Conservation (phyloP, 2,329 filamentous ascomycete species). For the Verruconis gallopava region DNA sequence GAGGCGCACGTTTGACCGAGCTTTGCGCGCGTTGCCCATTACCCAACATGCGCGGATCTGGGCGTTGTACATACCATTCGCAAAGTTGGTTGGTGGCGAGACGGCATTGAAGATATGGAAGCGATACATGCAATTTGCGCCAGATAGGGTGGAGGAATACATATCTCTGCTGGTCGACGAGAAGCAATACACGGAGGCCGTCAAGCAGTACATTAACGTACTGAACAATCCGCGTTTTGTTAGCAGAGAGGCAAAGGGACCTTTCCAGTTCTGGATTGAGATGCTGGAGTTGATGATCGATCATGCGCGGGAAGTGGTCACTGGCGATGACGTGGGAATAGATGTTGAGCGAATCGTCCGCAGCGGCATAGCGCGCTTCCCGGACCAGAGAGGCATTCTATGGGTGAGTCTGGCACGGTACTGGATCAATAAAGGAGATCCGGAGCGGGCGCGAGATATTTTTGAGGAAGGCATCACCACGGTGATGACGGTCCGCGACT, state of each 20-base stretch:
- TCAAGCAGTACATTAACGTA: conserved; percentile 80
- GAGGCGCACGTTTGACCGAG: conserved; percentile 79
- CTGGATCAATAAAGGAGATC: conserved; percentile 86
- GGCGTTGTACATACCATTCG: conserved; percentile 82
- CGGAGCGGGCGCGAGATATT: conserved; percentile 81
- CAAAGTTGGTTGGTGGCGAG: conserved; percentile 75
- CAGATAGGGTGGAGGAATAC: conserved; percentile 89
- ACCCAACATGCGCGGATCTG: conserved; percentile 95
- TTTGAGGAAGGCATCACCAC: conserved; percentile 96
- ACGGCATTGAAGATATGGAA: conserved; percentile 91
- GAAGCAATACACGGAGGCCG: conserved; percentile 78
- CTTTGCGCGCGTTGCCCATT: conserved; percentile 78
- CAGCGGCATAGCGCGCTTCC: conserved; percentile 80
- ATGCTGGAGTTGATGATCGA: conserved; percentile 92
- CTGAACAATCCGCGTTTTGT: conserved; percentile 82
- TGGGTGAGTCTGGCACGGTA: conserved; percentile 94
- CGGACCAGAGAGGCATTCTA: conserved; percentile 85
- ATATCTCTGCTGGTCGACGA: conserved; percentile 77
- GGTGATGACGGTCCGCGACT: conserved; percentile 97
- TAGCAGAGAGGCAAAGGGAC: conserved; percentile 87
- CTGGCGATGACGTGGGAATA: conserved; percentile 67
- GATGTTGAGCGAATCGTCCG: conserved; percentile 86
- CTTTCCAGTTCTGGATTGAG: conserved; percentile 94
- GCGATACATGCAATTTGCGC: conserved; percentile 93
- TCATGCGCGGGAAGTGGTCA: conserved; percentile 75